A percentile compares a stretch with the other conserved stretches of the same genome.
Evolutionary conservation across 495 filamentous ascomycete genomes (phyloP).

Genomic region (Glarea lozoyensis): DNA sequence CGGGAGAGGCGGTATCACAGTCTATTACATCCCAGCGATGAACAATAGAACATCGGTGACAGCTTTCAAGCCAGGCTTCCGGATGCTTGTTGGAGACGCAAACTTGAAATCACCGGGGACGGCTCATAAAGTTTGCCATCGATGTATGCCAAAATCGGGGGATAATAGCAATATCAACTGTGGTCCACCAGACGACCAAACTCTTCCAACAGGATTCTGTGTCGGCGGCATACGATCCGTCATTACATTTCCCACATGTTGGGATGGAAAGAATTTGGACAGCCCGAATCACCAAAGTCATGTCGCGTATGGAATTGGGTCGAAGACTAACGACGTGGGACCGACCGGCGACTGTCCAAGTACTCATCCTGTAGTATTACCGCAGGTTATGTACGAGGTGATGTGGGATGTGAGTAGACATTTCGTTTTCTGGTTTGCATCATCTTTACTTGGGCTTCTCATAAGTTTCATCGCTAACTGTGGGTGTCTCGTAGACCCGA

Average conservation of each 20-base stretch:
- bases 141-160: slow-evolving; percentile 10
- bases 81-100: slow-evolving; percentile 37
- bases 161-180: slow-evolving; percentile 25
- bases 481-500: slow-evolving; percentile 16
- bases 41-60: slow-evolving; percentile 14
- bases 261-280: slow-evolving; percentile 64
- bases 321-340: slow-evolving; percentile 22
- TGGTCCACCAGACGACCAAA: slow-evolving; percentile 22
- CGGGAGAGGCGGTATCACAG: slow-evolving; percentile 29
- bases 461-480: slow-evolving; percentile 7
- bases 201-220: slow-evolving; percentile 25
- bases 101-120: slow-evolving; percentile 11
- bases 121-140: slow-evolving; percentile 25
- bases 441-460: neutral
- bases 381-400: slow-evolving; percentile 2
- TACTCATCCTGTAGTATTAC: neutral
- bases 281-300: slow-evolving; percentile 44
- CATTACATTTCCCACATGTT: slow-evolving; percentile 72
- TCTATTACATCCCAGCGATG: slow-evolving; percentile 23
- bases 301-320: slow-evolving; percentile 29
- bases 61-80: slow-evolving; percentile 26
- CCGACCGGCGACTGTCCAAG: slow-evolving; percentile 18
- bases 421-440: neutral
- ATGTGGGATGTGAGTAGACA: slow-evolving; percentile 19
- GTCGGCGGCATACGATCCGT: slow-evolving; percentile 31